phyloP scores from a whole-genome alignment of 768 basidiomycete species.

The Cyathus striatus region DNA sequence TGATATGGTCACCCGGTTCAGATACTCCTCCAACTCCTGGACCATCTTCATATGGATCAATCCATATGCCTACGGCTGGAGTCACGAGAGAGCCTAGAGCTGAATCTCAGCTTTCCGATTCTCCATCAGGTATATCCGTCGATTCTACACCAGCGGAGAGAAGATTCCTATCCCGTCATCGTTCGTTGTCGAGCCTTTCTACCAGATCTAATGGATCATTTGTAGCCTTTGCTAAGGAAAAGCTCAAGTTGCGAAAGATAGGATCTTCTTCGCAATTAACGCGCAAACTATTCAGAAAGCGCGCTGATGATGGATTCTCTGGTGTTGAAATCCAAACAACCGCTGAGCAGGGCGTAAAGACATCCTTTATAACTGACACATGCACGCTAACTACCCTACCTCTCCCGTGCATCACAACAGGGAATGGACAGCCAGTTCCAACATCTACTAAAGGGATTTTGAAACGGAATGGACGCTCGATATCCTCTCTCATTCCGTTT shows the following conservation, averaged over 20 bases:
- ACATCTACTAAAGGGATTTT: too few species aligned
- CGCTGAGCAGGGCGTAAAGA: too few species aligned
- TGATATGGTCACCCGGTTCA: slow-evolving; percentile 24
- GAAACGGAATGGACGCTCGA: slow-evolving; percentile 52
- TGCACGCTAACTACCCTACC: too few species aligned
- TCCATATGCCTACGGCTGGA: slow-evolving; percentile 14
- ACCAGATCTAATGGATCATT: slow-evolving; percentile 35
- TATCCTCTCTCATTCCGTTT: slow-evolving; percentile 60
- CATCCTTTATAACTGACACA: too few species aligned
- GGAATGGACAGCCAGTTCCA: too few species aligned
- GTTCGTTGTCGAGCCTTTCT: slow-evolving; percentile 54
- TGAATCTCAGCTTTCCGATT: too few species aligned
- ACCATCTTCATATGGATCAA: slow-evolving; percentile 30
- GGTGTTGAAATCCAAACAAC: too few species aligned
- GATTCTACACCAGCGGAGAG: neutral
- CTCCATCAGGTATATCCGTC: neutral
- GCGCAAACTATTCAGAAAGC: slow-evolving; percentile 49
- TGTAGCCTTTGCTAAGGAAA: slow-evolving; percentile 43
- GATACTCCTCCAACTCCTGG: slow-evolving; percentile 25
- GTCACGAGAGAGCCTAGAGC: too few species aligned
- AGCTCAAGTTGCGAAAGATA: slow-evolving; percentile 37
- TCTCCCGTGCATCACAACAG: too few species aligned
- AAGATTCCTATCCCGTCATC: slow-evolving; percentile 40
- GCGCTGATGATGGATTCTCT: too few species aligned
- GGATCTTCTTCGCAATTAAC: slow-evolving; percentile 46